A percentile compares a stretch with the other conserved stretches of the same genome.
Evolutionary conservation across 768 basidiomycete genomes (phyloP).

Genomic region (Macrocybe gigantea): DNA sequence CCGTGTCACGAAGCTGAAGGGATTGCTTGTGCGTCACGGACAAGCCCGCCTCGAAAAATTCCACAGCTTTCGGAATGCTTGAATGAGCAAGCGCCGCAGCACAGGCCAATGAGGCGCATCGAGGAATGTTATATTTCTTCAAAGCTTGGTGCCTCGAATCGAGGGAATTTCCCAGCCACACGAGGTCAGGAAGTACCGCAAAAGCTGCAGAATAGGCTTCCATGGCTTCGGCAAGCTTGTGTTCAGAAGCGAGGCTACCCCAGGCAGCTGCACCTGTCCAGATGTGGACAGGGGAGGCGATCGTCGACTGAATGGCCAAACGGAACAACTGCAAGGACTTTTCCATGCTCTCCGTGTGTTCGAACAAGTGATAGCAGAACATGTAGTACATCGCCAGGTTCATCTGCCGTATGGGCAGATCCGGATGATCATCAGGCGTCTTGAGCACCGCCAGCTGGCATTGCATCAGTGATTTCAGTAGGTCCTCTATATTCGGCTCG

Average conservation of each 20-base stretch:
- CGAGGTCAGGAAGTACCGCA: constrained; percentile 1
- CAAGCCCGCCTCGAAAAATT: constrained; percentile 9
- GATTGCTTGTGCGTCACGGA: constrained; percentile 4
- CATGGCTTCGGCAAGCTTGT: constrained; percentile 1
- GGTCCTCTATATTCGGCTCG: too few relatives aligned
- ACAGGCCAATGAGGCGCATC: constrained; percentile 1
- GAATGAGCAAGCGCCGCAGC: constrained; percentile 5
- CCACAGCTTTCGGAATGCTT: constrained; percentile 6
- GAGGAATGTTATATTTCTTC: constrained; percentile 1
- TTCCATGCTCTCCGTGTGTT: too few relatives aligned
- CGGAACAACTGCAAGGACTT: too few relatives aligned
- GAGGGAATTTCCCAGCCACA: constrained; percentile 6
- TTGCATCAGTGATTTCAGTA: too few relatives aligned
- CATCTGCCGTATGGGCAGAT: too few relatives aligned
- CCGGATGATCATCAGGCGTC: too few relatives aligned
- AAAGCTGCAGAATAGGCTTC: constrained; percentile 7
- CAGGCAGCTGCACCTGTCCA: constrained; percentile 7
- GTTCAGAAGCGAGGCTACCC: background rate
- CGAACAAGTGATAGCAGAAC: too few relatives aligned
- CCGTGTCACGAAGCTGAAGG: constrained; percentile 2
- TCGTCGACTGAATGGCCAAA: too few relatives aligned
- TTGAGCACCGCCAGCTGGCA: too few relatives aligned
- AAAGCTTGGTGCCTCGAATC: constrained; percentile 3
- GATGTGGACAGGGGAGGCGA: background rate
- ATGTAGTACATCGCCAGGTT: too few relatives aligned